phyloP scores from a whole-genome alignment of 805 yeast genomes.

The Ogataea neopini region DNA sequence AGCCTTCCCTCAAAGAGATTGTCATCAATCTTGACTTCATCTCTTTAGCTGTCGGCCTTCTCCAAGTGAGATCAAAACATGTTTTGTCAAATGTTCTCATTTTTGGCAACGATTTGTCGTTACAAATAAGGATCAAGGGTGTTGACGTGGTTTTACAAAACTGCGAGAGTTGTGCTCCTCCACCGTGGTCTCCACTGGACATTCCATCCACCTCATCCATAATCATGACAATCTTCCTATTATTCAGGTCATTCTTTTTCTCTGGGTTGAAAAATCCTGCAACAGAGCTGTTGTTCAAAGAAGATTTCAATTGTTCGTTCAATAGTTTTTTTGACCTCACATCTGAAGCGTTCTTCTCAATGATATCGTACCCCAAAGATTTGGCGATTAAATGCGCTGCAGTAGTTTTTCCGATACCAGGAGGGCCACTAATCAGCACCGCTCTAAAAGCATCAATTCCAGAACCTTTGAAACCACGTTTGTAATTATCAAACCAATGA shows the following conservation, averaged over 20 bases:
- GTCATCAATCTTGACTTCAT: conserved; percentile 85
- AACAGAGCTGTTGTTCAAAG: conserved; percentile 79
- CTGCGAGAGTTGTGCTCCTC: conserved; percentile 90
- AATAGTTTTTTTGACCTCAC: conserved; percentile 82
- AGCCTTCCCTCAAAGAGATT: conserved; percentile 81
- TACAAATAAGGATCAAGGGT: conserved; percentile 91
- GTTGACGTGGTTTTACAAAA: conserved; percentile 82
- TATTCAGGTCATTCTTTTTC: conserved; percentile 21
- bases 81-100: conserved; percentile 94
- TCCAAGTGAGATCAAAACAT: conserved; percentile 76
- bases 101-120: conserved; percentile 88
- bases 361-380: conserved; percentile 66
- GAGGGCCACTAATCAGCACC: conserved; percentile 83
- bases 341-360: conserved; percentile 85
- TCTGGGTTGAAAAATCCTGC: conserved; percentile 64
- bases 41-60: conserved; percentile 84
- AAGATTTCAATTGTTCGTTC: conserved; percentile 65
- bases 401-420: conserved; percentile 83
- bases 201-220: conserved; percentile 99
- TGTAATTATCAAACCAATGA: conserved; percentile 67
- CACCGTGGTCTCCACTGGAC: conserved; percentile 99
- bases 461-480: conserved; percentile 58
- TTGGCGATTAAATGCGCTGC: conserved; percentile 77
- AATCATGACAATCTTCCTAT: conserved; percentile 71
- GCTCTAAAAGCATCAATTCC: conserved; percentile 77